Evolutionary conservation across 306 rosid genomes (phyloP).

Genomic region (Cajanus cajan): DNA sequence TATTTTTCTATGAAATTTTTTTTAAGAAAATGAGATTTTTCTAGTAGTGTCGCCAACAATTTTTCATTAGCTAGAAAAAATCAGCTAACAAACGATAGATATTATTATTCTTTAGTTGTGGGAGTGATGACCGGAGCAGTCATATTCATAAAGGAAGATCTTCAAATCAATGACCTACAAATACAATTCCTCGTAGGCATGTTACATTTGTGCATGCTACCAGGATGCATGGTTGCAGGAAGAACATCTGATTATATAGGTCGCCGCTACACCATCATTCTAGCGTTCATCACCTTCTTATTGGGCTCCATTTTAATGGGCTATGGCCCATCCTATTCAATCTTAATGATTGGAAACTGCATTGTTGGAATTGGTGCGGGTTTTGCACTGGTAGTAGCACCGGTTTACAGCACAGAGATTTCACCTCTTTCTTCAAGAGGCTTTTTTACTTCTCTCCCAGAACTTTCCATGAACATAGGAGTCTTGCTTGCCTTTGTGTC

Average conservation of each 20-base stretch:
- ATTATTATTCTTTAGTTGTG: constrained; percentile 28
- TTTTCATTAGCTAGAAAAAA: too few species aligned
- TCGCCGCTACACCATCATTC: constrained; percentile 61
- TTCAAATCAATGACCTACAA: constrained; percentile 57
- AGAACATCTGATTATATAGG: constrained; percentile 65
- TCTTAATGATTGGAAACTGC: constrained; percentile 62
- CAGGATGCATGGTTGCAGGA: constrained; percentile 59
- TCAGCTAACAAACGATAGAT: background rate
- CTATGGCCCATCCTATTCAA: constrained; percentile 45
- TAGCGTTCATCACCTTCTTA: constrained; percentile 53
- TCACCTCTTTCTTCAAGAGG: constrained; percentile 61
- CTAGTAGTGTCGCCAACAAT: too few species aligned
- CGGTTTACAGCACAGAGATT: constrained; percentile 72
- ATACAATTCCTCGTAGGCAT: constrained; percentile 65
- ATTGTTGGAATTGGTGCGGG: constrained; percentile 68
- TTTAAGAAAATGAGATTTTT: too few species aligned
- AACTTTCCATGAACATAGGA: constrained; percentile 56
- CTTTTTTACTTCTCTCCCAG: constrained; percentile 59
- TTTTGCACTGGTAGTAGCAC: constrained; percentile 62
- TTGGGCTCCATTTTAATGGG: constrained; percentile 76
- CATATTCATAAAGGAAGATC: constrained; percentile 71
- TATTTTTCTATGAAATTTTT: too few species aligned
- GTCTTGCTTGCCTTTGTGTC: constrained; percentile 54
- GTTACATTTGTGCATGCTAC: constrained; percentile 51
- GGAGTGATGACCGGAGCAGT: constrained; percentile 91